phyloP scores from a whole-genome alignment of 106 monocot species.

The Cymbidium sinense region DNA sequence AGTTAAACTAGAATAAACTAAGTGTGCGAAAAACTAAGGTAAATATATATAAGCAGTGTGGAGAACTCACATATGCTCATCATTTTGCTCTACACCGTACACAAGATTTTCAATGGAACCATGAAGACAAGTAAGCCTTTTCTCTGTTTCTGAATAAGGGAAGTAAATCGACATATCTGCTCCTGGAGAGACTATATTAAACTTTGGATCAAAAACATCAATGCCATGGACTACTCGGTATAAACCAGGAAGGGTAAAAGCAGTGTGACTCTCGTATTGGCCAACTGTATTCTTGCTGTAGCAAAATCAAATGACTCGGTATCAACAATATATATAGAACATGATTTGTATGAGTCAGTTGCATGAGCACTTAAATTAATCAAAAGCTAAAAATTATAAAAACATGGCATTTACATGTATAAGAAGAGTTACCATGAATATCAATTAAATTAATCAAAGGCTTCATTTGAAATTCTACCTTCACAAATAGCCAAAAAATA shows the following conservation, averaged over 20 bases:
- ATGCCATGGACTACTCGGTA: conserved; percentile 92
- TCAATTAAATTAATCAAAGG: no score
- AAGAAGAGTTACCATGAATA: no score
- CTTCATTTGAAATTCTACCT: no score
- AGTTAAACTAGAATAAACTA: neutral
- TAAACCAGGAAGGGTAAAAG: conserved; percentile 85
- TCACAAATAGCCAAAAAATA: no score
- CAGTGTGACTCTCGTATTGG: conserved; percentile 89
- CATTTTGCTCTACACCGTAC: conserved; percentile 63
- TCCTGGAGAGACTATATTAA: conserved; percentile 97
- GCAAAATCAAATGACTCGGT: conserved; percentile 10
- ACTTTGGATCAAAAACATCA: conserved; percentile 97
- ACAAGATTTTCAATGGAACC: conserved; percentile 69
- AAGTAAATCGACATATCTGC: conserved; percentile 88
- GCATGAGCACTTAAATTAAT: no score
- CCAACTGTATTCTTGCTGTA: conserved; percentile 90
- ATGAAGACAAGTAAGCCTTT: conserved; percentile 87
- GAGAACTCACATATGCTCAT: conserved; percentile 74
- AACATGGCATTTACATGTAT: no score
- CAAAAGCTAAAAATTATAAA: no score
- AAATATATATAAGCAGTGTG: neutral
- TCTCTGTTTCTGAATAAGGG: conserved; percentile 62
- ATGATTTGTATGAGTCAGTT: no score
- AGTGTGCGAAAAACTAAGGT: neutral
- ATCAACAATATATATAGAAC: neutral